Evolutionary conservation across 1,284 basidiomycete genomes (phyloP).

Genomic region (Ustilago sp.): DNA sequence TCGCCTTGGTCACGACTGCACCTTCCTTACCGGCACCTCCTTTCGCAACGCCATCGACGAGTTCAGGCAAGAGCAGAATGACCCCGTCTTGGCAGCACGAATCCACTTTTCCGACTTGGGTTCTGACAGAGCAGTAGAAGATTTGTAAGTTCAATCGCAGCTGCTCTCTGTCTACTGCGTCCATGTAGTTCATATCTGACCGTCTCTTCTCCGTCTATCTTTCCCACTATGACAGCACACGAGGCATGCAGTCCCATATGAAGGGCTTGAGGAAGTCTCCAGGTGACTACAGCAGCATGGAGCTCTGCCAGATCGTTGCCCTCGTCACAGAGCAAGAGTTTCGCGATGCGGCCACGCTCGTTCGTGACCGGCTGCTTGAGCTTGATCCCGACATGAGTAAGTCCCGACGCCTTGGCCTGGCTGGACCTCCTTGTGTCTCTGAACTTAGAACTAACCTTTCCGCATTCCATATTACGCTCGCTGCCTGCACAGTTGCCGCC

Average conservation of each 20-base stretch:
- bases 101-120: constrained; percentile 36
- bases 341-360: constrained; percentile 33
- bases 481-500: constrained; percentile 34
- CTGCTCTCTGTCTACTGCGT: too few relatives aligned
- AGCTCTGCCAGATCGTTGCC: constrained; percentile 28
- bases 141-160: constrained; percentile 16
- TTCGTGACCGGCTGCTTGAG: constrained; percentile 40
- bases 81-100: constrained; percentile 14
- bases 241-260: constrained; percentile 29
- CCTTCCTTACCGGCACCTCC: constrained; percentile 37
- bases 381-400: constrained; percentile 54
- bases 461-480: not conserved
- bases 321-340: constrained; percentile 31
- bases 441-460: not conserved
- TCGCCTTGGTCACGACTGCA: constrained; percentile 29
- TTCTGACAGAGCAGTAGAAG: constrained; percentile 25
- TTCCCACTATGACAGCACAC: constrained; percentile 12
- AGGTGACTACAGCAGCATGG: constrained; percentile 37
- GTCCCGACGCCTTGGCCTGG: not conserved
- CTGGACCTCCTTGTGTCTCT: not conserved
- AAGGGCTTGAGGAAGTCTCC: constrained; percentile 34
- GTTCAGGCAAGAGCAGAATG: constrained; percentile 31
- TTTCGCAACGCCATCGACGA: constrained; percentile 30
- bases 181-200: not conserved
- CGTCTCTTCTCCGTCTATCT: not conserved